These are phyloP conservation scores for Suillus spraguei DNA, from an alignment of 768 basidiomycete genomes.

Conservation along the genomic window DNA sequence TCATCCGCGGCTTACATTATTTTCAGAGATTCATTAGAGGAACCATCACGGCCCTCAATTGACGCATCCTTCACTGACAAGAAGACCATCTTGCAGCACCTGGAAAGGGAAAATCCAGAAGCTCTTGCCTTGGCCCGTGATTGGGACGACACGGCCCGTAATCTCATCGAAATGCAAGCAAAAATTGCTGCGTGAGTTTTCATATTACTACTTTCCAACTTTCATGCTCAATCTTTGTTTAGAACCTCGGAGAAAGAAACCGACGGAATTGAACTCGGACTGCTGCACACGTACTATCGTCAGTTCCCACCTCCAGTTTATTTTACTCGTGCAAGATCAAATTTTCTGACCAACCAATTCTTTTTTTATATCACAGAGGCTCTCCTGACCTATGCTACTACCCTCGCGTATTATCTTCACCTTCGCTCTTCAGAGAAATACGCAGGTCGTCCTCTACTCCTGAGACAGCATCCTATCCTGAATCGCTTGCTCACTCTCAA, in stretches of 20 bases:
- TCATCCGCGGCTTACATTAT: not conserved
- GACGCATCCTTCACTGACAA: constrained; percentile 54
- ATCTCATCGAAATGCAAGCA: constrained; percentile 51
- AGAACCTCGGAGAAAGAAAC: constrained; percentile 53
- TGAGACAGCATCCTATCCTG: constrained; percentile 73
- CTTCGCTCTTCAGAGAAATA: constrained; percentile 74
- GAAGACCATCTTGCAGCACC: constrained; percentile 57
- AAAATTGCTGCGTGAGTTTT: constrained; percentile 55
- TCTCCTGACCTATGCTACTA: constrained; percentile 85
- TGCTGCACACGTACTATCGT: constrained; percentile 91
- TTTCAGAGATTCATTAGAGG: constrained; percentile 20
- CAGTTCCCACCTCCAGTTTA: constrained; percentile 34
- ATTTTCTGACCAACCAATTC: constrained; percentile 4
- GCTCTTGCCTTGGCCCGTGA: constrained; percentile 80
- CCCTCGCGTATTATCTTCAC: constrained; percentile 90
- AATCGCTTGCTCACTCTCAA: constrained; percentile 80
- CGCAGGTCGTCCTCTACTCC: constrained; percentile 57
- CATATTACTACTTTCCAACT: not conserved
- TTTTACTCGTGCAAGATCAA: not conserved
- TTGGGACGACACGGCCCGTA: constrained; percentile 71
- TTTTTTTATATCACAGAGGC: constrained; percentile 58
- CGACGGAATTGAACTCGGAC: constrained; percentile 61
- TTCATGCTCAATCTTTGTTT: constrained; percentile 9
- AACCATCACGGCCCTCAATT: constrained; percentile 4
- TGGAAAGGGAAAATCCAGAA: constrained; percentile 79